A percentile compares a stretch with the other conserved stretches of the same genome.
Evolutionary conservation across 306 rosid species (phyloP).

Genomic region (Pyrus betulifolia): DNA sequence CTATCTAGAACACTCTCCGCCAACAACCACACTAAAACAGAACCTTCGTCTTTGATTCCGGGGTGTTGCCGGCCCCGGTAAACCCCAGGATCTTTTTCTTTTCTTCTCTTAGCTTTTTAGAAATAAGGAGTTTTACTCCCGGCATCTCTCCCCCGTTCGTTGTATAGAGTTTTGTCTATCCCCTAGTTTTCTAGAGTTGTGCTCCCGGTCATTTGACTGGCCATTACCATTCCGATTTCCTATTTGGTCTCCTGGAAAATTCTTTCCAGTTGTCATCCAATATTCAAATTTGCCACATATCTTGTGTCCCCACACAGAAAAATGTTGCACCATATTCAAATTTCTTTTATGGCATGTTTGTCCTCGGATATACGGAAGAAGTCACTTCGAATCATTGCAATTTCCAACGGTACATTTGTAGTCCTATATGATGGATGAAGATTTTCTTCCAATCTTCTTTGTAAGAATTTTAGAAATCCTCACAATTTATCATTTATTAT

Average conservation of each 20-base stretch:
- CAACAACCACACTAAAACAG: too few relatives aligned
- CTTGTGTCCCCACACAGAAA: background rate
- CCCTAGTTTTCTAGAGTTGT: too few relatives aligned
- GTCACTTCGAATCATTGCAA: conserved; percentile 1
- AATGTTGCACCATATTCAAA: background rate
- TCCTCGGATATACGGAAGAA: background rate
- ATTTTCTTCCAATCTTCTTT: too few relatives aligned
- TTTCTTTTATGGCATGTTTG: conserved; percentile 1
- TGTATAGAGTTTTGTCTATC: too few relatives aligned
- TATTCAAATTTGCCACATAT: background rate
- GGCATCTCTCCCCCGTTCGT: background rate
- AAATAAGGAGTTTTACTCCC: too few relatives aligned
- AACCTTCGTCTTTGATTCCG: too few relatives aligned
- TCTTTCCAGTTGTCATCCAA: conserved; percentile 1
- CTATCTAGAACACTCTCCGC: too few relatives aligned
- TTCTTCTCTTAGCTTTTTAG: background rate
- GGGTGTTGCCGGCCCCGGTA: too few relatives aligned
- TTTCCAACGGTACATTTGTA: conserved; percentile 14
- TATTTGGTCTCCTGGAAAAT: background rate
- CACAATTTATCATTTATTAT: too few relatives aligned
- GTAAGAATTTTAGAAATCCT: rapidly evolving
- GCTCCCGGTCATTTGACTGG: too few relatives aligned
- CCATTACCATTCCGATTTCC: background rate
- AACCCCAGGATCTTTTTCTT: background rate
- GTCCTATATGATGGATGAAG: background rate